These are phyloP conservation scores for Talaromyces sp. DNA, from an alignment of 2,329 filamentous ascomycete genomes.

Conservation along the genomic window DNA sequence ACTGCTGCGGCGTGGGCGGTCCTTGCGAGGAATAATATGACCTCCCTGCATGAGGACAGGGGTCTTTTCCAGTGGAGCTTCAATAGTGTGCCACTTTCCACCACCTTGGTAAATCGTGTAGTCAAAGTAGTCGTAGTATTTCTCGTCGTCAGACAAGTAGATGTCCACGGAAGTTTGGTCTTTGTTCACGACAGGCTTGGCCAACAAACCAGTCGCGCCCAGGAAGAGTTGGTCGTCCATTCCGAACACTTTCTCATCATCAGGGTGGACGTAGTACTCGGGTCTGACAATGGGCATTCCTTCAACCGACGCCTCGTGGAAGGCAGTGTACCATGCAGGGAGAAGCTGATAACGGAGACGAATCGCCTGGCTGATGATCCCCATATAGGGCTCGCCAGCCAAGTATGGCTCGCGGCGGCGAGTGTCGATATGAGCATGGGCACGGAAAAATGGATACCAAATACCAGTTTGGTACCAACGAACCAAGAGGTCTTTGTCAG, in stretches of 20 bases:
- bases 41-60: constrained; percentile 90
- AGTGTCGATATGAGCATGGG: constrained; percentile 93
- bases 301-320: constrained; percentile 77
- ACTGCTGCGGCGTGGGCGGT: constrained; percentile 77
- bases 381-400: constrained; percentile 73
- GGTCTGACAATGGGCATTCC: constrained; percentile 85
- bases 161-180: constrained; percentile 68
- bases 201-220: constrained; percentile 81
- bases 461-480: constrained; percentile 96
- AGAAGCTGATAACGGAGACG: constrained; percentile 84
- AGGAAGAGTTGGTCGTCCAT: constrained; percentile 93
- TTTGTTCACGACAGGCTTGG: constrained; percentile 80
- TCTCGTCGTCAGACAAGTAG: constrained; percentile 81
- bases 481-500: constrained; percentile 81
- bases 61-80: constrained; percentile 77
- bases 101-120: constrained; percentile 70
- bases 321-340: constrained; percentile 94
- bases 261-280: constrained; percentile 87
- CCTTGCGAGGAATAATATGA: constrained; percentile 84
- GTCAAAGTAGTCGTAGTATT: constrained; percentile 94
- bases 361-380: constrained; percentile 81
- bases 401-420: constrained; percentile 92
- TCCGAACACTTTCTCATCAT: constrained; percentile 78
- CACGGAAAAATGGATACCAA: constrained; percentile 98
- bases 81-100: constrained; percentile 64